Conservation (phyloP, 257 asterid genomes). For the Anisodus acutangulus region DNA sequence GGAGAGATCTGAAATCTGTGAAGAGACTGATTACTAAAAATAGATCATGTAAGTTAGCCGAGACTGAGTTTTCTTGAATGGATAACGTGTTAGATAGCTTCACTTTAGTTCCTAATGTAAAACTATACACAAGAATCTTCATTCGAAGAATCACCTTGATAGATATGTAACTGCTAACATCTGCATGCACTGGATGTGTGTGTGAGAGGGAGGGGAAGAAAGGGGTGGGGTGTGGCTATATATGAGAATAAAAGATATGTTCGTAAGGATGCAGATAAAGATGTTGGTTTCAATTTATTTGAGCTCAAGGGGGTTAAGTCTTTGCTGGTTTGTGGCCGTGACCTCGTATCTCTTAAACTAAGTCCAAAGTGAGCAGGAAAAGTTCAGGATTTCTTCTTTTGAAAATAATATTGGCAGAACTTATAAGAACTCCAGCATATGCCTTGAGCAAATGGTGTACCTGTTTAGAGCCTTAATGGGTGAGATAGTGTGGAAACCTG, state of each 20-base stretch:
- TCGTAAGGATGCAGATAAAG: background rate
- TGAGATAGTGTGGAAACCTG: background rate
- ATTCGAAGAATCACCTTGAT: background rate
- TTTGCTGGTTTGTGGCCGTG: constrained; percentile 25
- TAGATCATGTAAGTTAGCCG: background rate
- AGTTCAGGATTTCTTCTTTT: constrained; percentile 10
- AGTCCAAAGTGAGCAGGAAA: background rate
- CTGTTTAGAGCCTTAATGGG: background rate
- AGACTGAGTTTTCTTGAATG: background rate
- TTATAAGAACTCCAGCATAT: background rate
- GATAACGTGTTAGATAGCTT: background rate
- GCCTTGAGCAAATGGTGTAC: background rate
- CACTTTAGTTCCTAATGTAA: background rate
- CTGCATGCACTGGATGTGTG: background rate
- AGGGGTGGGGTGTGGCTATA: background rate
- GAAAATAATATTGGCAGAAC: background rate
- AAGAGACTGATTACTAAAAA: constrained; percentile 3
- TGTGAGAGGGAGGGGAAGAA: background rate
- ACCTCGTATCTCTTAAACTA: background rate
- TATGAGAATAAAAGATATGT: background rate
- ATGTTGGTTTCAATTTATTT: background rate
- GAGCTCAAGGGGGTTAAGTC: background rate
- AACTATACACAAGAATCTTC: constrained; percentile 7
- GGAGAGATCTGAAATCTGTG: background rate
- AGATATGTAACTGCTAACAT: background rate